Percentiles rank a stretch among this genome's conserved stretches.
Evolutionary conservation across 1,284 basidiomycete species (phyloP).

Genomic region (Ustilago nuda): DNA sequence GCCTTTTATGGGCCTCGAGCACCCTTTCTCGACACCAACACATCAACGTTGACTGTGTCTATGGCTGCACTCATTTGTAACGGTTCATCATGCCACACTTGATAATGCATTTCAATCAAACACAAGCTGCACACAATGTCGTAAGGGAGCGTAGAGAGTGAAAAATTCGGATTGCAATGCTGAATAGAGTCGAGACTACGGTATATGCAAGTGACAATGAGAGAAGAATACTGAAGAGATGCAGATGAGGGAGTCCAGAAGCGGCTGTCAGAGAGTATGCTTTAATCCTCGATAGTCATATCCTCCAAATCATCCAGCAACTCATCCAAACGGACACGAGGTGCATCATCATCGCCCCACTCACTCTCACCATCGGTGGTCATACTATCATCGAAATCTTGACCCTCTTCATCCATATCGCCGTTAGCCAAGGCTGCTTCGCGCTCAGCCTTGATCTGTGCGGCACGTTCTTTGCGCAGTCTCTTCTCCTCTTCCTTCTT

Average conservation of each 20-base stretch:
- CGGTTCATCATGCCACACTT: background rate
- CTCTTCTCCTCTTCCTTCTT: slow-evolving; percentile 60
- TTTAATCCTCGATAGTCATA: slow-evolving; percentile 57
- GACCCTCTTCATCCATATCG: slow-evolving; percentile 71
- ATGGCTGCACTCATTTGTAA: background rate
- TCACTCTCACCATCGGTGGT: slow-evolving; percentile 72
- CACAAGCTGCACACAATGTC: background rate
- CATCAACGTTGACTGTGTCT: background rate
- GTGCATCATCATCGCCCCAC: slow-evolving; percentile 80
- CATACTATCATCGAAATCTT: slow-evolving; percentile 58
- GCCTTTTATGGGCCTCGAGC: too few relatives aligned
- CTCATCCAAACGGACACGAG: slow-evolving; percentile 78
- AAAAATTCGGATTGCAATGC: slow-evolving; percentile 12
- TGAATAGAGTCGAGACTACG: background rate
- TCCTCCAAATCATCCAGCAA: slow-evolving; percentile 89
- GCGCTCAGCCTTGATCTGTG: slow-evolving; percentile 60
- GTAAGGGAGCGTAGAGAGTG: background rate
- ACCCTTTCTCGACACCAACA: too few relatives aligned
- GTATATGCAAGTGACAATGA: slow-evolving; percentile 9
- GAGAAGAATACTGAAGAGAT: background rate
- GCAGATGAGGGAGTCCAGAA: background rate
- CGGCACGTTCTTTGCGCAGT: slow-evolving; percentile 66
- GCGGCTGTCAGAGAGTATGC: background rate
- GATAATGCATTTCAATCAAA: background rate
- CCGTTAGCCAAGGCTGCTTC: slow-evolving; percentile 70